phyloP scores from a whole-genome alignment of 2,329 filamentous ascomycete genomes.

The Metarhizium humberi region DNA sequence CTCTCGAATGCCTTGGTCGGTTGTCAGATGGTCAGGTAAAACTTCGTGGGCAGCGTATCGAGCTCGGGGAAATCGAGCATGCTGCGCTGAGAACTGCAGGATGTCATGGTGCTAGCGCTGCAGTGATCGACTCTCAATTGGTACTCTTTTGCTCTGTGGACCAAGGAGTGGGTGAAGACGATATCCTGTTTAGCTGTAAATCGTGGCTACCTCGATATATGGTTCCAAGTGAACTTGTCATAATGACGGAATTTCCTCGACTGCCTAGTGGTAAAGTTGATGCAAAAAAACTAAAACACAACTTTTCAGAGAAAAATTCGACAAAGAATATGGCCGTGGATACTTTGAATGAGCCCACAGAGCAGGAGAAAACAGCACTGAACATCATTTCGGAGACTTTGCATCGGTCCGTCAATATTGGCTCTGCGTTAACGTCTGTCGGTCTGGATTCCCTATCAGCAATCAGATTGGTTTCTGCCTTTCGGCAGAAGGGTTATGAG shows the following conservation, averaged over 20 bases:
- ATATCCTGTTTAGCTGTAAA: slow-evolving; percentile 51
- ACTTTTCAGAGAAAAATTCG: slow-evolving; percentile 27
- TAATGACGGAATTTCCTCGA: slow-evolving; percentile 58
- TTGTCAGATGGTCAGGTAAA: slow-evolving; percentile 78
- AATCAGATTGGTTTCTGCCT: slow-evolving; percentile 46
- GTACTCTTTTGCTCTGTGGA: slow-evolving; percentile 63
- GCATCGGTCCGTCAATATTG: slow-evolving; percentile 21
- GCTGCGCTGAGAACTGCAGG: slow-evolving; percentile 51
- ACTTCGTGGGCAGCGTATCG: slow-evolving; percentile 72
- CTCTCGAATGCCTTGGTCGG: slow-evolving; percentile 74
- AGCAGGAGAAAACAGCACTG: slow-evolving; percentile 23
- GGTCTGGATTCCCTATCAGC: slow-evolving; percentile 55
- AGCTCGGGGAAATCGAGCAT: slow-evolving; percentile 71
- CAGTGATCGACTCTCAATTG: slow-evolving; percentile 59
- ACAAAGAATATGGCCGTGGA: slow-evolving; percentile 1
- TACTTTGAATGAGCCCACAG: slow-evolving; percentile 8
- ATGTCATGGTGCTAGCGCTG: slow-evolving; percentile 57
- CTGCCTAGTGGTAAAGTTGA: slow-evolving; percentile 81
- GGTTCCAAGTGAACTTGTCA: slow-evolving; percentile 65
- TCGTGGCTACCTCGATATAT: slow-evolving; percentile 76
- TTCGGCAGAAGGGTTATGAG: slow-evolving; percentile 48
- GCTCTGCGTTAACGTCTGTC: slow-evolving; percentile 36
- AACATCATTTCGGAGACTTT: slow-evolving; percentile 32
- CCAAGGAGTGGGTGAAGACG: slow-evolving; percentile 18
- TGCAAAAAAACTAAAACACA: slow-evolving; percentile 49